These are phyloP conservation scores for Candida nonsorbophila DNA, from an alignment of 805 yeast genomes.

Conservation along the genomic window DNA sequence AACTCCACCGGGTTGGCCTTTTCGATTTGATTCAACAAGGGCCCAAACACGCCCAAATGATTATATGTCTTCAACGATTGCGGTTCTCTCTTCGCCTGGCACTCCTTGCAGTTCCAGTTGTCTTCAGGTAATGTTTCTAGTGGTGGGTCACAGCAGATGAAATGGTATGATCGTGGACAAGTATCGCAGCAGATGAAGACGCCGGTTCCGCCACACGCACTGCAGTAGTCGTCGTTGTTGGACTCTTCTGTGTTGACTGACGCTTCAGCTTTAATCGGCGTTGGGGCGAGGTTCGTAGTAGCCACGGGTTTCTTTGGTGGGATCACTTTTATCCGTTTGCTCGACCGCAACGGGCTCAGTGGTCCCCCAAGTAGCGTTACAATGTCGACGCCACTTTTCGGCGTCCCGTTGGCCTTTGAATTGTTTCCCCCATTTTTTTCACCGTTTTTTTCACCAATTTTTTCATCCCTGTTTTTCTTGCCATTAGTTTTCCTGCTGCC, in stretches of 20 bases:
- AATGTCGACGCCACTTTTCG: too few species aligned
- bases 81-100: slow-evolving; percentile 43
- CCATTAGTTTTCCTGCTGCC: too few species aligned
- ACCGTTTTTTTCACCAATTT: too few species aligned
- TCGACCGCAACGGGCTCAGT: slow-evolving; percentile 11
- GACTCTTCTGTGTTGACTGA: slow-evolving; percentile 6
- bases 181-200: slow-evolving; percentile 88
- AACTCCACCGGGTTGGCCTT: slow-evolving; percentile 41
- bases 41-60: slow-evolving; percentile 45
- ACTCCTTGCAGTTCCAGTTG: slow-evolving; percentile 84
- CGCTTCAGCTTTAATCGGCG: slow-evolving; percentile 5
- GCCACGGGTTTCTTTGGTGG: slow-evolving; percentile 22
- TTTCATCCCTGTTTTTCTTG: too few species aligned
- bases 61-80: slow-evolving; percentile 15
- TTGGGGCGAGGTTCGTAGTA: slow-evolving; percentile 18
- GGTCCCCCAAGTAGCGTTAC: too few species aligned
- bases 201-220: slow-evolving; percentile 88
- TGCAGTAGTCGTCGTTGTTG: slow-evolving; percentile 80
- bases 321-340: slow-evolving; percentile 27
- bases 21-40: slow-evolving; percentile 62
- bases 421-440: too few species aligned
- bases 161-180: slow-evolving; percentile 90
- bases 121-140: slow-evolving; percentile 81
- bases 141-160: slow-evolving; percentile 89
- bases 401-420: too few species aligned